Conservation (phyloP, 768 basidiomycete genomes). For the Leccinum rimulosum region DNA sequence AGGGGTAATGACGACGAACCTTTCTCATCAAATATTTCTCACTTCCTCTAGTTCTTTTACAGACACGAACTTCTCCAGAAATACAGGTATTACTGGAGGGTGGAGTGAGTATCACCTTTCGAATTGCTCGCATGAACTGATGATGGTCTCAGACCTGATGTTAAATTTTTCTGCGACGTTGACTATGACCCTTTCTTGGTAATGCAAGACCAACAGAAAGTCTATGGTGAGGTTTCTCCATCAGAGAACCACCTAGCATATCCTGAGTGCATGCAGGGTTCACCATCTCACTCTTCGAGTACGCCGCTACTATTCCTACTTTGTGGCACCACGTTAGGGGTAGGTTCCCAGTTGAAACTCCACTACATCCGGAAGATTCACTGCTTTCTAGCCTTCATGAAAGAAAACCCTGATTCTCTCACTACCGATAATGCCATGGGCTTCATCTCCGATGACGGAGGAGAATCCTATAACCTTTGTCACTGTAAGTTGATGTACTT, state of each 20-base stretch:
- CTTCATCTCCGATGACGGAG: slow-evolving; percentile 70
- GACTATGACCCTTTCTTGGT: slow-evolving; percentile 76
- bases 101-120: slow-evolving; percentile 57
- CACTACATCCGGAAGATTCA: neutral
- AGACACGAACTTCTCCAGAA: slow-evolving; percentile 70
- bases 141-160: slow-evolving; percentile 52
- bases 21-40: neutral
- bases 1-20: slow-evolving; percentile 46
- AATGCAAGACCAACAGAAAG: slow-evolving; percentile 78
- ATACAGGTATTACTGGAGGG: slow-evolving; percentile 88
- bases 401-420: slow-evolving; percentile 58
- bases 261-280: slow-evolving; percentile 48
- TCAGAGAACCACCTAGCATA: slow-evolving; percentile 25
- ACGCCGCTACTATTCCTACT: slow-evolving; percentile 74
- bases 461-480: slow-evolving; percentile 73
- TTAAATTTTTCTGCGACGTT: slow-evolving; percentile 80
- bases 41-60: slow-evolving; percentile 67
- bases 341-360: slow-evolving; percentile 22
- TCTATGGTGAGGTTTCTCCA: slow-evolving; percentile 56
- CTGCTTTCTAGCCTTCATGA: slow-evolving; percentile 58
- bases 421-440: slow-evolving; percentile 63
- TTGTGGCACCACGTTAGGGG: slow-evolving; percentile 77
- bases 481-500: slow-evolving; percentile 52
- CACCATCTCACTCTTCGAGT: slow-evolving; percentile 77
- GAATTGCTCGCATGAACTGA: slow-evolving; percentile 8